These are phyloP conservation scores for Suhomyces sp. DNA, from an alignment of 805 yeast species.

Conservation along the genomic window DNA sequence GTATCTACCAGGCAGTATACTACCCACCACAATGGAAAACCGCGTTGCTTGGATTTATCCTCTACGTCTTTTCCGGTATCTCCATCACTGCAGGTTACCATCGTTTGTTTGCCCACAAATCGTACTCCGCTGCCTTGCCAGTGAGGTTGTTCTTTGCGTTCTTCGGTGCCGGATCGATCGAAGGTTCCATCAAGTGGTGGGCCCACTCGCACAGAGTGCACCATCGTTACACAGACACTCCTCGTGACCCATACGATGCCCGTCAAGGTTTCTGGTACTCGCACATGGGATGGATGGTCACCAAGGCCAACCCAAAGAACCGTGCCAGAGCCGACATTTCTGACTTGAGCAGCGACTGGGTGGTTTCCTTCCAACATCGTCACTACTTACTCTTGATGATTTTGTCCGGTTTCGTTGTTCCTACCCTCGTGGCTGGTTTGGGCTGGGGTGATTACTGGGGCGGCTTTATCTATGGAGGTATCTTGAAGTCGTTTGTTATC, in stretches of 20 bases:
- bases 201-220: conserved; percentile 81
- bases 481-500: conserved; percentile 63
- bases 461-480: conserved; percentile 75
- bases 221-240: conserved; percentile 82
- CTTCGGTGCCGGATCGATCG: conserved; percentile 80
- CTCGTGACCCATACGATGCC: conserved; percentile 84
- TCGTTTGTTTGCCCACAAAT: conserved; percentile 73
- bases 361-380: conserved; percentile 77
- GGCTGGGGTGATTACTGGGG: conserved; percentile 48
- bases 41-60: conserved; percentile 46
- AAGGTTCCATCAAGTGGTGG: conserved; percentile 91
- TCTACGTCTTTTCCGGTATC: conserved; percentile 61
- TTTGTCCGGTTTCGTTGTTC: conserved; percentile 60
- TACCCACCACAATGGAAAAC: conserved; percentile 55
- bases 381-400: conserved; percentile 66
- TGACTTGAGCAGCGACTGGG: conserved; percentile 73
- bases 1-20: conserved; percentile 42
- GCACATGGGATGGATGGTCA: conserved; percentile 84
- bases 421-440: conserved; percentile 41
- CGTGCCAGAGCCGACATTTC: conserved; percentile 80
- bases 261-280: conserved; percentile 80
- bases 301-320: conserved; percentile 75
- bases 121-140: conserved; percentile 62
- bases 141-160: conserved; percentile 64
- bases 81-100: conserved; percentile 87